Conservation (phyloP, 2,329 filamentous ascomycete species). For the Sporothrix luriei region DNA sequence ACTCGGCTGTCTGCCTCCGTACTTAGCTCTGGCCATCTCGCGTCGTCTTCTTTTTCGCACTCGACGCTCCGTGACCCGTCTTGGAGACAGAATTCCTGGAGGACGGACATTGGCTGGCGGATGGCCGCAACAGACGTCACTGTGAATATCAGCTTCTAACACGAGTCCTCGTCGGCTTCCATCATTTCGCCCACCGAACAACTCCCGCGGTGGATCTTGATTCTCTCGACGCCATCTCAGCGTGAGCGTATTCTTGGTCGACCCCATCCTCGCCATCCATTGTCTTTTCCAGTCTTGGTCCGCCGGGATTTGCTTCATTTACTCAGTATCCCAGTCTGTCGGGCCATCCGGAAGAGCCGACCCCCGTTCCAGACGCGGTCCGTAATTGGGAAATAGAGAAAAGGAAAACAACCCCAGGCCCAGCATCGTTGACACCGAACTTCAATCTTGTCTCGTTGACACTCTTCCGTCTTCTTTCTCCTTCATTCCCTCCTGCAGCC, state of each 20-base stretch:
- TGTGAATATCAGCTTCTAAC: background rate
- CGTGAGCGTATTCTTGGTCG: too few species aligned
- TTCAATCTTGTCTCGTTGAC: slow-evolving; percentile 1
- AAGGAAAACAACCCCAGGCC: slow-evolving; percentile 6
- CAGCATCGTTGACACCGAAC: slow-evolving; percentile 24
- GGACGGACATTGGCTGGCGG: background rate
- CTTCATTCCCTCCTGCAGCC: background rate
- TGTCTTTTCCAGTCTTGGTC: background rate
- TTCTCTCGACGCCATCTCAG: background rate
- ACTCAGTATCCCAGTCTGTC: background rate
- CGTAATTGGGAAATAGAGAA: background rate
- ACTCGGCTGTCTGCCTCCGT: slow-evolving; percentile 20
- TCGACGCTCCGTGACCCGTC: background rate
- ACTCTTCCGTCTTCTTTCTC: slow-evolving; percentile 5
- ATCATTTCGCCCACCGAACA: background rate
- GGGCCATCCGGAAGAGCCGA: background rate
- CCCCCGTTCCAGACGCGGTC: background rate
- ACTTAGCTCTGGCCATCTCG: background rate
- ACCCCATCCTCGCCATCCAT: too few species aligned
- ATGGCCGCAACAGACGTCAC: background rate
- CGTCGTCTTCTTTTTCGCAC: background rate
- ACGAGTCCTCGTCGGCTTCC: background rate
- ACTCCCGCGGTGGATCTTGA: background rate
- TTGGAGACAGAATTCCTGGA: slow-evolving; percentile 22
- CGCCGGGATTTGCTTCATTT: background rate